phyloP scores from a whole-genome alignment of 202 grass and related monocot species.

The Saccharum hybrid region DNA sequence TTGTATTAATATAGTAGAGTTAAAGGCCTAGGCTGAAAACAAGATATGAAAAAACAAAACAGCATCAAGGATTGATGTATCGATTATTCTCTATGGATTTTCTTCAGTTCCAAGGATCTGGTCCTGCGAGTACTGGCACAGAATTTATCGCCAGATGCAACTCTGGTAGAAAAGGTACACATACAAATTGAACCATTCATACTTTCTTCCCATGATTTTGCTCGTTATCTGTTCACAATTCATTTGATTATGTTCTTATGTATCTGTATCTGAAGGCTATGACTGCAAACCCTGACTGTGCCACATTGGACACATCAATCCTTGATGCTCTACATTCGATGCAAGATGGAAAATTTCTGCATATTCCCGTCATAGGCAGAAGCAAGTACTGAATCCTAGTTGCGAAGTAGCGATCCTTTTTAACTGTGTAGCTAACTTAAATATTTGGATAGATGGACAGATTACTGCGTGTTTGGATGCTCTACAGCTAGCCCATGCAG shows the following conservation, averaged over 20 bases:
- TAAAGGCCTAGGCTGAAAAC: not conserved
- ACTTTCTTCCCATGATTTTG: not conserved
- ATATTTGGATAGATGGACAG: slow-evolving; percentile 56
- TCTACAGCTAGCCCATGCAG: slow-evolving; percentile 72
- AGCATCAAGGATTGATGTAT: too few species aligned
- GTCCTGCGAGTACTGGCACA: slow-evolving; percentile 69
- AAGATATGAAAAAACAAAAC: not conserved
- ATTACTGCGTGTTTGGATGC: slow-evolving; percentile 78
- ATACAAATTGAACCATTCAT: not conserved
- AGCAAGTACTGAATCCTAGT: slow-evolving; percentile 50
- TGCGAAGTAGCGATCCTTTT: not conserved
- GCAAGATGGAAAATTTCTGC: slow-evolving; percentile 74
- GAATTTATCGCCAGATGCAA: slow-evolving; percentile 66
- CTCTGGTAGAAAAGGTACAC: slow-evolving; percentile 74
- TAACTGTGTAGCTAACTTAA: slow-evolving; percentile 20
- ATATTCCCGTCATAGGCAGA: slow-evolving; percentile 79
- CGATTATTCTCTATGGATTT: not conserved
- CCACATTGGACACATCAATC: slow-evolving; percentile 69
- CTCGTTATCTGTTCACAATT: slow-evolving; percentile 5
- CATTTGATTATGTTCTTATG: not conserved
- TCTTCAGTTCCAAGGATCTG: slow-evolving; percentile 77
- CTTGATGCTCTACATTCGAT: slow-evolving; percentile 83
- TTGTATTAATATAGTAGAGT: not conserved
- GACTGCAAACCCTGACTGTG: slow-evolving; percentile 64
- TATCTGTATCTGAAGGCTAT: slow-evolving; percentile 64